Evolutionary conservation across 2,329 filamentous ascomycete genomes (phyloP), one percentile per base, ranked within the genome.

Genomic region (Pseudogymnoascus sp.): DNA sequence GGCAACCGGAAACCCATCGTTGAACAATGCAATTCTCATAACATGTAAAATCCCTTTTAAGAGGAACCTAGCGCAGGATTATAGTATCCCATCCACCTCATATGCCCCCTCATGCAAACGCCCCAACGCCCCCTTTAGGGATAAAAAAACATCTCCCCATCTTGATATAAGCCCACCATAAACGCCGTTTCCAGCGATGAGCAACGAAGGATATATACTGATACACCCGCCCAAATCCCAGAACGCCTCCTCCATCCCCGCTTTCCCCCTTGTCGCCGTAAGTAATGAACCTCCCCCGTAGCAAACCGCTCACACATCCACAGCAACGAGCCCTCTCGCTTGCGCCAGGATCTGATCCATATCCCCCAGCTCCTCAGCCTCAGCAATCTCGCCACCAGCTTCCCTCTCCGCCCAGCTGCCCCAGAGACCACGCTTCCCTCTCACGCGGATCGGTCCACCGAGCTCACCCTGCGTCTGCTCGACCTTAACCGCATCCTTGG

Each of bases 401-500:
- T 87, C 84, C 37, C 81, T 79, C 79, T 97, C 94, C 0, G 94
- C 94, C 94, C 94, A 99, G 37, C 88, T 86, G 60, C 93, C 94
- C 93, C 94, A 99, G 2, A 99, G 86, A n/a, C 90, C 93, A 69
- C 90, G 85, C 83, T 99, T 99, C 63, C 89, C 92, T 67, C 91
- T 82, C 63, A 99, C 89, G 63, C 87, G 82, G 70, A 99, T 90
- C 12, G 88, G 83, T 2, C 87, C 89, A 59, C 92, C 92, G 27
- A 97, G 82, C 37, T 81, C 71, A 12, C 82, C 83, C 65, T 87
- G 79, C 58, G 83, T 83, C 75, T 99, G 94, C 73, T 97, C 93
- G 27, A 97, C 91, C 76, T 96, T 96, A 77, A 99, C 89, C 29
- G 94, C 94, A 73, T 99, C 94, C 78, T 99, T 99, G 42, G 94